A percentile compares a stretch with the other conserved stretches of the same genome.
These are phyloP conservation scores for Leucogyrophana mollusca DNA, from an alignment of 768 basidiomycete genomes.

Conservation along the genomic window DNA sequence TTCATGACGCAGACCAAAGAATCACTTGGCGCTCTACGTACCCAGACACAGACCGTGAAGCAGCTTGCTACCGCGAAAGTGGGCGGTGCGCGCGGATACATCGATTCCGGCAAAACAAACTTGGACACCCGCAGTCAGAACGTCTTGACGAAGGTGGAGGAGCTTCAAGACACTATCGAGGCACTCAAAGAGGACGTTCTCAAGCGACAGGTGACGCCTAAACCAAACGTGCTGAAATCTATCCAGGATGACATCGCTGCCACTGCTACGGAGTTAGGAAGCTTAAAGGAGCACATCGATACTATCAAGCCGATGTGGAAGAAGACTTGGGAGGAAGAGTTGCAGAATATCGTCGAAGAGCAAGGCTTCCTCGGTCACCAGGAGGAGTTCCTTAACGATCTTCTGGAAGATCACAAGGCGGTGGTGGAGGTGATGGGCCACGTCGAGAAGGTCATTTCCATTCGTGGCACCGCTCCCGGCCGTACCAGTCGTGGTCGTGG, in stretches of 20 bases:
- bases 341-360: constrained; percentile 96
- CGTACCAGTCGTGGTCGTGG: constrained; percentile 40
- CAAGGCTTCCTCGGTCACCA: constrained; percentile 93
- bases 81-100: constrained; percentile 82
- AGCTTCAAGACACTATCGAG: constrained; percentile 89
- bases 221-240: constrained; percentile 63
- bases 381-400: constrained; percentile 84
- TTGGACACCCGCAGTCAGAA: constrained; percentile 89
- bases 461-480: constrained; percentile 50
- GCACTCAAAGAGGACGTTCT: constrained; percentile 87
- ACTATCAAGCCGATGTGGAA: constrained; percentile 97
- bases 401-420: constrained; percentile 93
- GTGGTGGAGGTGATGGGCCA: constrained; percentile 83
- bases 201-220: constrained; percentile 84
- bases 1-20: constrained; percentile 93
- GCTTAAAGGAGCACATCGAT: constrained; percentile 80
- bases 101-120: constrained; percentile 89
- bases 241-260: constrained; percentile 72
- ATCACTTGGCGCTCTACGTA: constrained; percentile 71
- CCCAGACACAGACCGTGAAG: constrained; percentile 85
- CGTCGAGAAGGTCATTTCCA: constrained; percentile 83
- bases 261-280: constrained; percentile 67
- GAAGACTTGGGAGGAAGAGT: constrained; percentile 96
- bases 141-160: constrained; percentile 89
- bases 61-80: constrained; percentile 81